Evolutionary conservation across 2,329 filamentous ascomycete genomes (phyloP).

Genomic region (Exophiala spinifera): DNA sequence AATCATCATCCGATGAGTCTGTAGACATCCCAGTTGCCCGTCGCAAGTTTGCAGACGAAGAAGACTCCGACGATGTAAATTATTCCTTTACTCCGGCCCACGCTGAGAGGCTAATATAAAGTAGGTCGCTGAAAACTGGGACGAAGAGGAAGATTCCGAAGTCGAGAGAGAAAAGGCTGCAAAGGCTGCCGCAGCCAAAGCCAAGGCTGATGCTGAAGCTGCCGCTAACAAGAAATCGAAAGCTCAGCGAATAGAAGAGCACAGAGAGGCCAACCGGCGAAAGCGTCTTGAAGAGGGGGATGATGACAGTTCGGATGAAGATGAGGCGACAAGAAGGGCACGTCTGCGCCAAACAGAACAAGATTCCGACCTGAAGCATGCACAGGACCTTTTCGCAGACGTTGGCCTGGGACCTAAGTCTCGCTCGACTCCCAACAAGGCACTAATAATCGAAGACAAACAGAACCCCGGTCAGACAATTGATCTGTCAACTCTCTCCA

Average conservation of each 20-base stretch:
- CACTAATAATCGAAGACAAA: conserved; percentile 65
- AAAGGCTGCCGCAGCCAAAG: conserved; percentile 80
- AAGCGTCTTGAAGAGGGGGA: conserved; percentile 57
- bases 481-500: conserved; percentile 72
- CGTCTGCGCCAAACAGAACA: conserved; percentile 77
- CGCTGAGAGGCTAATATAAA: conserved; percentile 13
- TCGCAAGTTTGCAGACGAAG: conserved; percentile 88
- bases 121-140: conserved; percentile 93
- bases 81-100: not conserved
- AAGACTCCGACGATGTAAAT: conserved; percentile 74
- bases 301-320: conserved; percentile 59
- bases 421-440: conserved; percentile 62
- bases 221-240: conserved; percentile 90
- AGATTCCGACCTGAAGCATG: conserved; percentile 83
- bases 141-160: conserved; percentile 94
- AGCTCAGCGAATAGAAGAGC: conserved; percentile 78
- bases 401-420: conserved; percentile 69
- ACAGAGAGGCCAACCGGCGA: conserved; percentile 61
- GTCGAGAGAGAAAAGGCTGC: conserved; percentile 92
- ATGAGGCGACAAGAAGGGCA: conserved; percentile 67
- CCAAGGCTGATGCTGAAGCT: conserved; percentile 82
- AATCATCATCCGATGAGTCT: conserved; percentile 34
- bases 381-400: conserved; percentile 82
- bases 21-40: conserved; percentile 43
- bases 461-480: conserved; percentile 74